Evolutionary conservation across 2,329 filamentous ascomycete genomes (phyloP).

Genomic region (Emmonsia crescens): DNA sequence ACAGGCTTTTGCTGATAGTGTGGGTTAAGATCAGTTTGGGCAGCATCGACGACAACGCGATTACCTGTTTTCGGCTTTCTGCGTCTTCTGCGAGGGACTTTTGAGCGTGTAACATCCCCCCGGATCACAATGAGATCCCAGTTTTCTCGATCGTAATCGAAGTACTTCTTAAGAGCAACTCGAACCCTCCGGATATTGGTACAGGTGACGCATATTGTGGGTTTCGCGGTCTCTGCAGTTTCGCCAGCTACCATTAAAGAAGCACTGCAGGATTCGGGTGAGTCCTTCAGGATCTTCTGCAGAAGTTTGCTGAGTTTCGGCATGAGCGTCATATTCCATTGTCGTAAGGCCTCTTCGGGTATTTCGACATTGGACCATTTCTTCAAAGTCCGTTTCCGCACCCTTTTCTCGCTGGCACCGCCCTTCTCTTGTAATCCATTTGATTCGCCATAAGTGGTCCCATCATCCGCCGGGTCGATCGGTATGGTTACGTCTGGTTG

Average conservation of each 20-base stretch:
- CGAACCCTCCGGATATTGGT: conserved; percentile 49
- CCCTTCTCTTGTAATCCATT: conserved; percentile 18
- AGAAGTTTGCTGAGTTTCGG: conserved; percentile 48
- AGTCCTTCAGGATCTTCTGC: conserved; percentile 48
- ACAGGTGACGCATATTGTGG: conserved; percentile 54
- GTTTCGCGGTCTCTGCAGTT: conserved; percentile 44
- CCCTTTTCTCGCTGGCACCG: conserved; percentile 20
- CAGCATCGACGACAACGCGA: conserved; percentile 18
- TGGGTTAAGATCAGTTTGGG: conserved; percentile 45
- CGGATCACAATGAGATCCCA: conserved; percentile 52
- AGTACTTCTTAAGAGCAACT: conserved; percentile 46
- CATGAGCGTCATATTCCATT: conserved; percentile 50
- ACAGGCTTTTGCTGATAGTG: conserved; percentile 67
- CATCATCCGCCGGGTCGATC: conserved; percentile 8
- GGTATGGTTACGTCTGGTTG: conserved; percentile 8
- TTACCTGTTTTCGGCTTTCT: conserved; percentile 27
- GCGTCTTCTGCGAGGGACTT: conserved; percentile 36
- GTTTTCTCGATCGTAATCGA: conserved; percentile 44
- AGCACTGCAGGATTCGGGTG: conserved; percentile 50
- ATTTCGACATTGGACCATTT: conserved; percentile 42
- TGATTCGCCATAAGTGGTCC: conserved; percentile 17
- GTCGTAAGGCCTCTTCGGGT: conserved; percentile 43
- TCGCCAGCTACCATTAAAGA: conserved; percentile 51
- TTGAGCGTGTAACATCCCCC: conserved; percentile 47
- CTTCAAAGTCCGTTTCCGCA: conserved; percentile 32